Percentiles rank a stretch among this genome's conserved stretches.
These are phyloP conservation scores for Phytophthora ramorum DNA, from an alignment of 352 stramenopile species.

Conservation along the genomic window DNA sequence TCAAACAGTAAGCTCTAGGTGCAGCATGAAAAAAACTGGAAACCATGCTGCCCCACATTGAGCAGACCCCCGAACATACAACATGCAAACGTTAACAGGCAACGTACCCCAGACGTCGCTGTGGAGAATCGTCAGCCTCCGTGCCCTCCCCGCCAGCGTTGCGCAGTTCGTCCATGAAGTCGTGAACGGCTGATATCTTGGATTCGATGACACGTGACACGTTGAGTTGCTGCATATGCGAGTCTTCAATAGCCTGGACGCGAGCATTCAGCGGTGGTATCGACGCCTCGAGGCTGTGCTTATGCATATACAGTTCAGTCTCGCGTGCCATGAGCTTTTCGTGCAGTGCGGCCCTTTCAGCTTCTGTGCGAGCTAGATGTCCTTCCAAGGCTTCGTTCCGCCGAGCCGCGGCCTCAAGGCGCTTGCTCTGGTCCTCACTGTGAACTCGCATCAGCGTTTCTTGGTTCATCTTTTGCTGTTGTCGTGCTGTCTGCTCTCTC, in stretches of 20 bases:
- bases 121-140: constrained; percentile 58
- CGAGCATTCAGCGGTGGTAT: constrained; percentile 36
- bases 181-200: constrained; percentile 65
- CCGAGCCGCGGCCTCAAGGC: constrained; percentile 35
- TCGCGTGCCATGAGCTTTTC: constrained; percentile 57
- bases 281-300: constrained; percentile 29
- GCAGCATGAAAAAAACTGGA: constrained; percentile 7
- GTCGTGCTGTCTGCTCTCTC: constrained; percentile 32
- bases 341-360: constrained; percentile 40
- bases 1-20: constrained; percentile 17
- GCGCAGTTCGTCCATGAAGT: constrained; percentile 68
- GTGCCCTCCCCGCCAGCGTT: constrained; percentile 55
- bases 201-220: constrained; percentile 54
- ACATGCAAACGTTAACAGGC: constrained; percentile 14
- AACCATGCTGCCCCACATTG: constrained; percentile 21
- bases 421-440: constrained; percentile 41
- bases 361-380: constrained; percentile 32
- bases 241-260: constrained; percentile 48
- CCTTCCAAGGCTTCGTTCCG: constrained; percentile 45
- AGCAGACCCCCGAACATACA: constrained; percentile 26
- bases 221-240: constrained; percentile 33
- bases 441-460: constrained; percentile 34
- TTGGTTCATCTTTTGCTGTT: constrained; percentile 31
- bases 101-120: constrained; percentile 58
- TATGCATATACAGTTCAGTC: constrained; percentile 52